Evolutionary conservation across 352 stramenopile species (phyloP).

Genomic region (Pythium graminicola): DNA sequence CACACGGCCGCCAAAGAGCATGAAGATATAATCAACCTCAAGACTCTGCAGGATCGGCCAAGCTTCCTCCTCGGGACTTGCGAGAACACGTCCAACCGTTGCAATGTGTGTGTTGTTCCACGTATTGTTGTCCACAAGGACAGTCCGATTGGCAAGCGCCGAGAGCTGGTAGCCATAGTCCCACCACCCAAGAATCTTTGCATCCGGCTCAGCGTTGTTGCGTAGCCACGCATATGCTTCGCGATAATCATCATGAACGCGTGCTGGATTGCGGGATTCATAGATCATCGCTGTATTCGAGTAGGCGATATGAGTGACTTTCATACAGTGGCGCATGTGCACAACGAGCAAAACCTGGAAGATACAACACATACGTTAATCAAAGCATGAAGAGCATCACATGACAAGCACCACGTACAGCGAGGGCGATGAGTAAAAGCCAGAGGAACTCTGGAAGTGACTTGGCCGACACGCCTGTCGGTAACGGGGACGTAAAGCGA

Average conservation of each 20-base stretch:
- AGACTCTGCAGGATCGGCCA: conserved; percentile 68
- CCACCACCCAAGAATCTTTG: conserved; percentile 79
- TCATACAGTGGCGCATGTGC: conserved; percentile 52
- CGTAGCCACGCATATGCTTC: conserved; percentile 82
- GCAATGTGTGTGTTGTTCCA: conserved; percentile 98
- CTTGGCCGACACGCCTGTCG: conserved; percentile 2
- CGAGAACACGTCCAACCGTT: conserved; percentile 84
- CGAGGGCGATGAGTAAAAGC: conserved; percentile 49
- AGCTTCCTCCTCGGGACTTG: conserved; percentile 58
- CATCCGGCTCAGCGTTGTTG: conserved; percentile 55
- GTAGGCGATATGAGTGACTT: conserved; percentile 64
- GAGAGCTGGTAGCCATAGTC: conserved; percentile 86
- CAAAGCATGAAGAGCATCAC: background rate
- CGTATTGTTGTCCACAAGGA: conserved; percentile 94
- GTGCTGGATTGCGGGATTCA: conserved; percentile 49
- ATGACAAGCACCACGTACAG: conserved; percentile 26
- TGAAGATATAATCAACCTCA: conserved; percentile 73
- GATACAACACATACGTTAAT: conserved; percentile 2
- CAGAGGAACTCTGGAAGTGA: conserved; percentile 9
- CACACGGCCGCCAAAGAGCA: conserved; percentile 73
- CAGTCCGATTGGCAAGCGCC: conserved; percentile 72
- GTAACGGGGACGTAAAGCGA: background rate
- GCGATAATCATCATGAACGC: conserved; percentile 62
- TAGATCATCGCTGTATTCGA: conserved; percentile 77
- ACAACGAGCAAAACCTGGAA: conserved; percentile 59